These are phyloP conservation scores for Magnaporthales sp. DNA, from an alignment of 2,329 filamentous ascomycete genomes.

Conservation along the genomic window DNA sequence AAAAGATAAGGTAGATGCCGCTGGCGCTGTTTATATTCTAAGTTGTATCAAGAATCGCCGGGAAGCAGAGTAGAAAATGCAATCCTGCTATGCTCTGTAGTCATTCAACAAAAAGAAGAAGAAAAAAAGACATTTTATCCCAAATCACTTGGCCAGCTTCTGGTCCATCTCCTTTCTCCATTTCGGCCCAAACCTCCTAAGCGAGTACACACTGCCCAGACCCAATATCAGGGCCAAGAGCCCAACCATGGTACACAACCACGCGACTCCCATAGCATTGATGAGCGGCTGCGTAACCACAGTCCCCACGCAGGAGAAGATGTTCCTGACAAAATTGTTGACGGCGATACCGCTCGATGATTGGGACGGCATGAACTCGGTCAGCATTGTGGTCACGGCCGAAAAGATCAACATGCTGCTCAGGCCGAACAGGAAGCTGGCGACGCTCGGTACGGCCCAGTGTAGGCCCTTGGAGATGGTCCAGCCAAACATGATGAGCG, in stretches of 20 bases:
- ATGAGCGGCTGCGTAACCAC: conserved; percentile 65
- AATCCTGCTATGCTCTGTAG: not conserved
- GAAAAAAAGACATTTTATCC: too few relatives aligned
- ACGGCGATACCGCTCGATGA: conserved; percentile 67
- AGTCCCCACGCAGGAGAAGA: conserved; percentile 63
- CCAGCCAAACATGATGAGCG: conserved; percentile 74
- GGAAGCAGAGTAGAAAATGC: not conserved
- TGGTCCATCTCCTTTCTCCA: conserved; percentile 60
- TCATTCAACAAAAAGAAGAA: not conserved
- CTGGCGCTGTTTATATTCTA: not conserved
- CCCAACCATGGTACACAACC: conserved; percentile 57
- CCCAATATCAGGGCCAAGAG: conserved; percentile 48
- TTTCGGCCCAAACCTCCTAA: conserved; percentile 49
- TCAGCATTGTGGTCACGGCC: conserved; percentile 71
- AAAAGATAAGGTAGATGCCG: not conserved
- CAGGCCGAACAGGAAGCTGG: conserved; percentile 66
- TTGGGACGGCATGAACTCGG: conserved; percentile 68
- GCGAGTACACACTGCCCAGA: conserved; percentile 47
- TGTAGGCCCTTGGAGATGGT: conserved; percentile 54
- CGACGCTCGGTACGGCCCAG: conserved; percentile 54
- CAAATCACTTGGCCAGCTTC: conserved; percentile 17
- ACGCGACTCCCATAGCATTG: conserved; percentile 62
- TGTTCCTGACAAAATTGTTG: conserved; percentile 76
- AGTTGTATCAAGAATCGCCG: too few relatives aligned
- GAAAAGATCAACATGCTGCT: conserved; percentile 74